Evolutionary conservation across 1,284 basidiomycete genomes (phyloP), one percentile per base, ranked within the genome.

Genomic region (Apiotrichum laibachii): DNA sequence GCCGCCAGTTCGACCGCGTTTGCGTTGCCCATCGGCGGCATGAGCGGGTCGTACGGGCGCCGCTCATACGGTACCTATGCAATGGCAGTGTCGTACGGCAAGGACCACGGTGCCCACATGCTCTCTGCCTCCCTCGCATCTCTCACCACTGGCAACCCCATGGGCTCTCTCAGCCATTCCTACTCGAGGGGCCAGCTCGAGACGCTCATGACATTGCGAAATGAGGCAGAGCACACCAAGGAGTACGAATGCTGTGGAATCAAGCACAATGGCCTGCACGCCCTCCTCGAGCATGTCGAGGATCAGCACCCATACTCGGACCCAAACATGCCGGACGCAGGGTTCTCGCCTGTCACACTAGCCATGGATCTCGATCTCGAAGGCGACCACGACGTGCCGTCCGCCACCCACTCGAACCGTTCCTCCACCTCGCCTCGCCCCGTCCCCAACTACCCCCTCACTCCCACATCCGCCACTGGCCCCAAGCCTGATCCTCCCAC

Each of bases 61-160:
- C 62, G 72, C 2, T 76, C 74, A 7, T 76, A 76, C 53, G 75
- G 72, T 2, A 75, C 74, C 9, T 76, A 76, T 52, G 75, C 75
- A 13, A 72, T 71, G 22, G 75, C 73, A 2, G 70, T 71, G 3
- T 59, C 66, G 7, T 66, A 62, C 31, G 50, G 60, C 13, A 57
- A 60, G 31, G 52, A 60, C 45, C 65, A 57, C 44, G 53, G 53
- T 37, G 56, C 55, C 7, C 55, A 63, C 45, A 60, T 52, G 55
- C 65, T 76, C 3, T 76, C 74, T 13, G 59, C 66, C 7, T 76
- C 74, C 1, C 70, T 76, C 59, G 72, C 72, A 18, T 72, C 72
- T 15, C 67, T 76, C 58, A 72, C 73, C 13, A 68, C 61, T 22
- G 50, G 50, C 22, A 45, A 54, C 52, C 49, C 18, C 18, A 58